Conservation (phyloP, 345 rosid species). For the Sonneratia alba region DNA sequence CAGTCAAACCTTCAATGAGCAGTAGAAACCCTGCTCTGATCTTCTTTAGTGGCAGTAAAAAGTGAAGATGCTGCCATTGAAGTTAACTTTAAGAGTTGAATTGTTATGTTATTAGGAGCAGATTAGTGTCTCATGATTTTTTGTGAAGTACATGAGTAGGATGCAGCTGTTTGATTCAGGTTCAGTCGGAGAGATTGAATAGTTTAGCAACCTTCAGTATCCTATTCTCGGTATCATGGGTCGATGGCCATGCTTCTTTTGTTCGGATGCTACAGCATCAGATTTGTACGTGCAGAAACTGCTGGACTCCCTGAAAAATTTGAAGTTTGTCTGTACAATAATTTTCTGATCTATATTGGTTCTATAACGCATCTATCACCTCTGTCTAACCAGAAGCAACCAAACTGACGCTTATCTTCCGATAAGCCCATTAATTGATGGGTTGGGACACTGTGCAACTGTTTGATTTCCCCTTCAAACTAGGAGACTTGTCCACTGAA, state of each 20-base stretch:
- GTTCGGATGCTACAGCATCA: not conserved
- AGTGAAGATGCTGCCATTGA: no score
- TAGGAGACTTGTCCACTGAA: not conserved
- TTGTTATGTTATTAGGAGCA: not conserved
- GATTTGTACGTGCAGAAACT: not conserved
- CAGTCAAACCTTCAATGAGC: not conserved
- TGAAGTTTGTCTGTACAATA: not conserved
- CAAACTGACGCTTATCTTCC: not conserved
- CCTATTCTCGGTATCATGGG: not conserved
- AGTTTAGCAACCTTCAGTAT: not conserved
- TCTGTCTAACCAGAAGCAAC: not conserved
- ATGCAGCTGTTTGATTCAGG: not conserved
- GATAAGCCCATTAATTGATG: not conserved
- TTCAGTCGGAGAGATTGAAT: not conserved
- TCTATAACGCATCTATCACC: not conserved
- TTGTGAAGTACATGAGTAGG: no score
- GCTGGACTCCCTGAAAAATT: not conserved
- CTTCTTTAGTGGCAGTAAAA: no score
- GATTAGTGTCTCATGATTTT: not conserved
- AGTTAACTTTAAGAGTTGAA: no score
- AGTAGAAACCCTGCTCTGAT: no score
- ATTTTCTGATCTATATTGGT: not conserved
- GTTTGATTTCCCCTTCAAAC: not conserved
- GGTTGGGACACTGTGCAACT: not conserved
- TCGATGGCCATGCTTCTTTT: not conserved